Evolutionary conservation across 2,329 filamentous ascomycete species (phyloP).

Genomic region (Trichoderma atroviride): DNA sequence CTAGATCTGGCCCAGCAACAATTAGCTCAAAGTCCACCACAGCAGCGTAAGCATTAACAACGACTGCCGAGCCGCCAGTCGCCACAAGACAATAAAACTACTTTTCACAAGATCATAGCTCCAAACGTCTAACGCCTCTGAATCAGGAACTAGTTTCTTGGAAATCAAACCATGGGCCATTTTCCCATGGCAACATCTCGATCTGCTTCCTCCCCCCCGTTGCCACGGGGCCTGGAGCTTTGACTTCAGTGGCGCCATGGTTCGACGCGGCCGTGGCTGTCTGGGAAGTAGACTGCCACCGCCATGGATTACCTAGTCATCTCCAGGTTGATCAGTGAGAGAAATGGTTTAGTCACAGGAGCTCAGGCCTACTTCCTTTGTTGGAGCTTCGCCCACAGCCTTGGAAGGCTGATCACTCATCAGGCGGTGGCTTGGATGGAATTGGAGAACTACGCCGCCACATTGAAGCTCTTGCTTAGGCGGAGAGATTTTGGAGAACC

Average conservation of each 20-base stretch:
- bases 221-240: background rate
- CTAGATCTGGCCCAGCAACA: background rate
- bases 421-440: background rate
- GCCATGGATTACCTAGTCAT: background rate
- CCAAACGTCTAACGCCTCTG: constrained; percentile 17
- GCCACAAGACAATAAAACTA: background rate
- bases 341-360: constrained; percentile 8
- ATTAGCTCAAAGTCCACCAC: background rate
- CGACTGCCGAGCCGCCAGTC: background rate
- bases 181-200: background rate
- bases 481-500: background rate
- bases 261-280: constrained; percentile 2
- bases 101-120: background rate
- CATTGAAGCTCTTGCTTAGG: background rate
- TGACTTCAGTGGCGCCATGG: constrained; percentile 19
- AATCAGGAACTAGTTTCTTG: constrained; percentile 21
- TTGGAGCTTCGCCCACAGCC: constrained; percentile 9
- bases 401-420: background rate
- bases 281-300: constrained; percentile 14
- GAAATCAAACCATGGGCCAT: background rate
- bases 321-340: background rate
- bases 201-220: constrained; percentile 19
- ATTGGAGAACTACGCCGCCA: background rate
- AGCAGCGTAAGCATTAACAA: background rate
- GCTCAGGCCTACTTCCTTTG: constrained; percentile 11